Evolutionary conservation across 768 basidiomycete genomes (phyloP).

Genomic region (Xerocomus potaroensis): DNA sequence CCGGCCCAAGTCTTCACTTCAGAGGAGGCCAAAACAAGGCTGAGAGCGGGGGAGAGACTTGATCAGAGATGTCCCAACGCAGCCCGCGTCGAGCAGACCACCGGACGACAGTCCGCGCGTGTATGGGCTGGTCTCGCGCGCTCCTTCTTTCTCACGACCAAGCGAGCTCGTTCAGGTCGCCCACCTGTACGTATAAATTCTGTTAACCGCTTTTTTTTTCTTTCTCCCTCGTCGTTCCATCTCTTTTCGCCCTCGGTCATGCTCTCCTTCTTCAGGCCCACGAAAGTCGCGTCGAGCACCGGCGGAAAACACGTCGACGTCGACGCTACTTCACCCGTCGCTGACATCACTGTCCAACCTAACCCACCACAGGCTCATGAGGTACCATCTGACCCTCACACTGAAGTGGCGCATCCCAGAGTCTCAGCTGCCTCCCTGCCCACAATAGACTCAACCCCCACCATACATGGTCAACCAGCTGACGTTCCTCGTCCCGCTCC

Average conservation of each 20-base stretch:
- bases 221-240: constrained; percentile 1
- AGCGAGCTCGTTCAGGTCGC: constrained; percentile 14
- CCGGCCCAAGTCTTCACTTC: no score
- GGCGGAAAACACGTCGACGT: background rate
- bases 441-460: constrained; percentile 22
- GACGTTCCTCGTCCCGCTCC: background rate
- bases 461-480: constrained; percentile 15
- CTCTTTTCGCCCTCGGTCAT: constrained; percentile 9
- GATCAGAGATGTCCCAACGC: no score
- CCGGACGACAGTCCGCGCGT: background rate
- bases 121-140: background rate
- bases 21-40: background rate
- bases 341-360: constrained; percentile 4
- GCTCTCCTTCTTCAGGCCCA: constrained; percentile 26
- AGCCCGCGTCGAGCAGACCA: background rate
- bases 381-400: background rate
- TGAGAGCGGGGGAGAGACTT: background rate
- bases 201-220: constrained; percentile 2
- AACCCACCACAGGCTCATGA: constrained; percentile 2
- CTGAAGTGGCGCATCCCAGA: constrained; percentile 8
- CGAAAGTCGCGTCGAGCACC: constrained; percentile 2
- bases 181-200: constrained; percentile 25
- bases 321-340: background rate
- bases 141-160: constrained; percentile 28
- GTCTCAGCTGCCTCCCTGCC: constrained; percentile 18